Evolutionary conservation across 1,284 basidiomycete genomes (phyloP).

Genomic region (Baeospora myosura): DNA sequence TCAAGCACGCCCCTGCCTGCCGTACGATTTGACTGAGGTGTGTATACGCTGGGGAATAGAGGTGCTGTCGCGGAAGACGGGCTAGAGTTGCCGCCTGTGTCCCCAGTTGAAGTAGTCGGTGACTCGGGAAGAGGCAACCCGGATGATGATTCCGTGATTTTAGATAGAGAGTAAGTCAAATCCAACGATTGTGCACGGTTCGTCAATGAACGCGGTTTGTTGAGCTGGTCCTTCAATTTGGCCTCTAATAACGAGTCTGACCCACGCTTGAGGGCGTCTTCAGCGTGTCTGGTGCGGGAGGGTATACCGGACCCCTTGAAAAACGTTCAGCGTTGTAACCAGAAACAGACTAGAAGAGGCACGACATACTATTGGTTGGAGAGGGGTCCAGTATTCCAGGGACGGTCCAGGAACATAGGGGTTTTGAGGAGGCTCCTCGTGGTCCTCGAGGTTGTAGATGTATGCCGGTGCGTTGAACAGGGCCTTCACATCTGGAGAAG

Average conservation of each 20-base stretch:
- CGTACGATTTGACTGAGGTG: conserved; percentile 43
- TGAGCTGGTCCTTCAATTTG: conserved; percentile 72
- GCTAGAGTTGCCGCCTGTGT: conserved; percentile 63
- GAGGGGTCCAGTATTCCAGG: conserved; percentile 67
- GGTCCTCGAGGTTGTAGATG: conserved; percentile 69
- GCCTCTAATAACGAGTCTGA: conserved; percentile 85
- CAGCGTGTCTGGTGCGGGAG: conserved; percentile 54
- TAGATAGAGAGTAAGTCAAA: conserved; percentile 68
- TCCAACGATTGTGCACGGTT: conserved; percentile 79
- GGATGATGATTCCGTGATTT: conserved; percentile 62
- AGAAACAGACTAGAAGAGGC: conserved; percentile 27
- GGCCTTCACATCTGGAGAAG: conserved; percentile 92
- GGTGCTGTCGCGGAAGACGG: conserved; percentile 68
- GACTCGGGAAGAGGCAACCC: conserved; percentile 63
- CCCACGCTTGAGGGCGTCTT: conserved; percentile 76
- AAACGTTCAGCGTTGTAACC: conserved; percentile 10
- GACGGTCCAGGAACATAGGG: conserved; percentile 46
- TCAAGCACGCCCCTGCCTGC: conserved; percentile 23
- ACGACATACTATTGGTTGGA: conserved; percentile 70
- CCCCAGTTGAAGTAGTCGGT: conserved; percentile 67
- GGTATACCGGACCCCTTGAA: conserved; percentile 58
- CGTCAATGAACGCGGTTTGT: conserved; percentile 67
- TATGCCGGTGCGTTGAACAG: conserved; percentile 80
- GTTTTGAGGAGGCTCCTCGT: conserved; percentile 47
- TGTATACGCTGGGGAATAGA: conserved; percentile 78